Percentiles rank a stretch among this genome's conserved stretches.
Evolutionary conservation across 2,329 filamentous ascomycete genomes (phyloP).

Genomic region (Botrytis byssoidea): DNA sequence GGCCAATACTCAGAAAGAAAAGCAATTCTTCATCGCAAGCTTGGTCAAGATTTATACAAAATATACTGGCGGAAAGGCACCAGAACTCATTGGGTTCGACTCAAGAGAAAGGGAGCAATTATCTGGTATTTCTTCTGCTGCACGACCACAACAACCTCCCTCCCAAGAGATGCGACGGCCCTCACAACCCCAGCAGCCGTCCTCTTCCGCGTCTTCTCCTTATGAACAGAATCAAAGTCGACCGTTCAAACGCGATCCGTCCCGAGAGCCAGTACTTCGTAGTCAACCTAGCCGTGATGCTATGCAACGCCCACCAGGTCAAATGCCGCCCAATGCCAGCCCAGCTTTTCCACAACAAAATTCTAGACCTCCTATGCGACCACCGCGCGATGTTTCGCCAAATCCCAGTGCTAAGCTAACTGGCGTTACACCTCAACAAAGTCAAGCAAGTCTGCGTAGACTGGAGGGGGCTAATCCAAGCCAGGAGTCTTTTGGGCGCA

Average conservation of each 20-base stretch:
- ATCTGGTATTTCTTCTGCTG: constrained; percentile 49
- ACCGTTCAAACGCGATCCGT: constrained; percentile 30
- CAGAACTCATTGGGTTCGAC: constrained; percentile 80
- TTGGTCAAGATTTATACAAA: constrained; percentile 95
- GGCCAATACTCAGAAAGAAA: constrained; percentile 89
- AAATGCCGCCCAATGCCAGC: constrained; percentile 21
- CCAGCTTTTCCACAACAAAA: constrained; percentile 32
- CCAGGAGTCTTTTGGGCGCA: constrained; percentile 38
- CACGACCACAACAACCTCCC: constrained; percentile 26
- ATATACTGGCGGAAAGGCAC: constrained; percentile 83
- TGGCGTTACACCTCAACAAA: constrained; percentile 26
- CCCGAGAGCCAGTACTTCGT: constrained; percentile 32
- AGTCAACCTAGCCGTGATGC: constrained; percentile 36
- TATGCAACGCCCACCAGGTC: constrained; percentile 32
- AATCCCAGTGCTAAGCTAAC: constrained; percentile 33
- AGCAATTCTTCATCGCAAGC: constrained; percentile 97
- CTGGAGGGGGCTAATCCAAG: constrained; percentile 35
- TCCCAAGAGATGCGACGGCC: constrained; percentile 26
- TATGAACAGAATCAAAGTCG: constrained; percentile 34
- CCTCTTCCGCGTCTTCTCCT: constrained; percentile 25
- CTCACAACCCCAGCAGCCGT: constrained; percentile 25
- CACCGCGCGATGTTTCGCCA: constrained; percentile 34
- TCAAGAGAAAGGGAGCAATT: constrained; percentile 74
- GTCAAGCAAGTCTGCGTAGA: constrained; percentile 32
- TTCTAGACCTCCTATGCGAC: constrained; percentile 32